Conservation (phyloP, 116 monocot species). For the Papilionanthe hybrid region DNA sequence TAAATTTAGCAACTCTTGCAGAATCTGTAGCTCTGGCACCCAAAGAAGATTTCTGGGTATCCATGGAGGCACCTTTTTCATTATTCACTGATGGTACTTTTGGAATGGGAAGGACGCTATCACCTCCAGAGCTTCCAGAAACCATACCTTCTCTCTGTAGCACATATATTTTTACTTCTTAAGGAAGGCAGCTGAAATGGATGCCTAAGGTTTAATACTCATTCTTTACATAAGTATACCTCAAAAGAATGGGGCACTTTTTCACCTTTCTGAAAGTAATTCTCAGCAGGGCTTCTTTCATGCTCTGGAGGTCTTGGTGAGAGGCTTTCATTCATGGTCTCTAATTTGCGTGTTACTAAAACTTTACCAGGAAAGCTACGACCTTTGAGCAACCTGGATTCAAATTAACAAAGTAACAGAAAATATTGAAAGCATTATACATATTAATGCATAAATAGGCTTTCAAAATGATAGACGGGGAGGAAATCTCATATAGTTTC, state of each 20-base stretch:
- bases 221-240: constrained; percentile 29
- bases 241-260: constrained; percentile 28
- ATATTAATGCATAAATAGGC: background rate
- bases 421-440: constrained; percentile 6
- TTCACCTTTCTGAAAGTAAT: constrained; percentile 42
- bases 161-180: background rate
- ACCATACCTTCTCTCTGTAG: constrained; percentile 44
- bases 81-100: constrained; percentile 29
- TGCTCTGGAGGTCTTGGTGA: constrained; percentile 34
- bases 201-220: constrained; percentile 1
- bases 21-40: constrained; percentile 91
- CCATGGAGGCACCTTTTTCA: constrained; percentile 25
- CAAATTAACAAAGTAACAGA: constrained; percentile 2
- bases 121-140: constrained; percentile 30
- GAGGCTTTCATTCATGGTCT: constrained; percentile 42
- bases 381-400: constrained; percentile 75
- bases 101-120: constrained; percentile 24
- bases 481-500: background rate
- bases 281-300: constrained; percentile 40
- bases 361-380: constrained; percentile 97
- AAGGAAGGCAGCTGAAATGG: background rate
- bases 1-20: constrained; percentile 79
- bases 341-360: constrained; percentile 65
- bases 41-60: constrained; percentile 43
- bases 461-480: background rate